These are phyloP conservation scores for Erodium moschatum DNA, from an alignment of 441 rosid genomes.

Conservation along the genomic window DNA sequence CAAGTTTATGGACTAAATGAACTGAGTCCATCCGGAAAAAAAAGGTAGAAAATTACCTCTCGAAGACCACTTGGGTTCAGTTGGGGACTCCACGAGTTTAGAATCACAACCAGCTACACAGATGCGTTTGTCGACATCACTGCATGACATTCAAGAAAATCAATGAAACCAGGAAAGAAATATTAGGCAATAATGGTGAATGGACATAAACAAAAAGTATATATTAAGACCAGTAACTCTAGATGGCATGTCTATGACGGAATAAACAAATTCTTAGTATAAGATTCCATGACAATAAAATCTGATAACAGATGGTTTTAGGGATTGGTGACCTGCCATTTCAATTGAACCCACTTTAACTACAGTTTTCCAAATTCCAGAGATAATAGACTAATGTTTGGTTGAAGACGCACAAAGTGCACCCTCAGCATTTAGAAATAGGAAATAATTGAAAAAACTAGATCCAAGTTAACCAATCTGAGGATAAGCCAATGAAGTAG, in stretches of 20 bases:
- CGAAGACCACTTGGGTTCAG: slow-evolving; percentile 91
- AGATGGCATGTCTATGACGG: neutral
- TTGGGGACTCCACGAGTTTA: slow-evolving; percentile 63
- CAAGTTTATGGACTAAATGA: neutral
- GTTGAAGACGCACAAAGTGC: neutral
- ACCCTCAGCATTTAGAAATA: neutral
- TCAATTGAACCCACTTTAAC: no score
- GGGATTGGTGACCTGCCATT: neutral
- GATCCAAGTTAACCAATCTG: no score
- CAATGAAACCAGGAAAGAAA: neutral
- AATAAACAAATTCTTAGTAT: neutral
- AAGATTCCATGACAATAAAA: neutral
- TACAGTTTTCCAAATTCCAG: neutral
- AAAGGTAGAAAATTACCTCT: slow-evolving; percentile 33
- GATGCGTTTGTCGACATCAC: slow-evolving; percentile 49
- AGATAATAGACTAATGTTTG: neutral
- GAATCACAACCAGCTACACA: slow-evolving; percentile 79
- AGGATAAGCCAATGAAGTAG: no score
- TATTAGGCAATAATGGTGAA: neutral
- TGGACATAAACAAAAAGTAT: neutral
- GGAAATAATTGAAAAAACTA: no score
- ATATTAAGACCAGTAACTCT: neutral
- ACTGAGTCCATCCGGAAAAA: neutral
- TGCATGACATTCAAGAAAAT: slow-evolving; percentile 30
- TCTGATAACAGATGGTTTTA: neutral